phyloP scores from a whole-genome alignment of 2,329 filamentous ascomycete genomes.

The Volutella citrinella region DNA sequence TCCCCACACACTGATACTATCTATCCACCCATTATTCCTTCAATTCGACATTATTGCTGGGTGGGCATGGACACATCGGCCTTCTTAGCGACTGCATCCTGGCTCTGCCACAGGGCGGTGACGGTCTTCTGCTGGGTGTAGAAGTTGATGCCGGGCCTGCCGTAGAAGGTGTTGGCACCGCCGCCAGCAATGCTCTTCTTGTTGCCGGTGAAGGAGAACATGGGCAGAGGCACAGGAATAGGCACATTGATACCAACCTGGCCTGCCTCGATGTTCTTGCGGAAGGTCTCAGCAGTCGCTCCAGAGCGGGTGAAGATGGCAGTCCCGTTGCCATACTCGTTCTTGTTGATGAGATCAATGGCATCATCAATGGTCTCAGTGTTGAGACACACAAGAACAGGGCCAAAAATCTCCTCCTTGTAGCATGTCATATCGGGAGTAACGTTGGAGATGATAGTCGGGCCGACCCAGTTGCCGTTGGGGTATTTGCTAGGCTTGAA shows the following conservation, averaged over 20 bases:
- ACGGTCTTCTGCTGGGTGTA: conserved; percentile 99
- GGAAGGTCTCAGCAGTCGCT: conserved; percentile 73
- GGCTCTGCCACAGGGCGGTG: conserved; percentile 82
- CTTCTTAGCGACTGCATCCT: conserved; percentile 82
- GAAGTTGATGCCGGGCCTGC: conserved; percentile 86
- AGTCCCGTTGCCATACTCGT: conserved; percentile 84
- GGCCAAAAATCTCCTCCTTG: conserved; percentile 81
- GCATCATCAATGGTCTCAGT: conserved; percentile 76
- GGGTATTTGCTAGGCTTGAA: conserved; percentile 75
- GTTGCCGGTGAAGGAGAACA: conserved; percentile 72
- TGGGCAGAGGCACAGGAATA: conserved; percentile 68
- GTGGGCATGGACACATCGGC: conserved; percentile 86
- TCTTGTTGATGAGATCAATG: conserved; percentile 76
- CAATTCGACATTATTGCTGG: conserved; percentile 36
- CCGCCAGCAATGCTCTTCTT: conserved; percentile 92
- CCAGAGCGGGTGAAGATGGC: conserved; percentile 82
- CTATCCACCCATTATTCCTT: too few relatives aligned
- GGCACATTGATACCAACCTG: conserved; percentile 86
- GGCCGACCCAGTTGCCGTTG: conserved; percentile 81
- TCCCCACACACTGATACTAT: too few relatives aligned
- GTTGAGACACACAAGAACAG: conserved; percentile 78
- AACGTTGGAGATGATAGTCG: conserved; percentile 80
- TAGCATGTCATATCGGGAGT: conserved; percentile 82
- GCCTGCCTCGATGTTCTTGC: conserved; percentile 77
- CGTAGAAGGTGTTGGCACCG: conserved; percentile 92